Evolutionary conservation across 2,329 filamentous ascomycete species (phyloP).

Genomic region (Alternaria sp.): DNA sequence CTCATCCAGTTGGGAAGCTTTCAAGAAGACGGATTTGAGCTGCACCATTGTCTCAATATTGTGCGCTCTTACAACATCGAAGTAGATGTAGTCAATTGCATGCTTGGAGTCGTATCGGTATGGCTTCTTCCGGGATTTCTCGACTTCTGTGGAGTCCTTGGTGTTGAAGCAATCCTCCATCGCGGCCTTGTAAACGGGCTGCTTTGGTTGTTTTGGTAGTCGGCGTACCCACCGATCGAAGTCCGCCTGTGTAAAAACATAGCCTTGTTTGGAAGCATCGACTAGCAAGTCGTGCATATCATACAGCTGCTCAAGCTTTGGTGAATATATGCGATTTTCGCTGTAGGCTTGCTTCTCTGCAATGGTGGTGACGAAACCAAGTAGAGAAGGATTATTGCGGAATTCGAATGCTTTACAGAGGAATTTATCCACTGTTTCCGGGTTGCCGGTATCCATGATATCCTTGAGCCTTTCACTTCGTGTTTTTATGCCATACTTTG

Average conservation of each 20-base stretch:
- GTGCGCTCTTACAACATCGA: constrained; percentile 58
- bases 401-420: constrained; percentile 66
- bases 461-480: constrained; percentile 59
- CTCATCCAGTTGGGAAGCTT: constrained; percentile 33
- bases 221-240: constrained; percentile 64
- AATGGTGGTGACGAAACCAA: constrained; percentile 71
- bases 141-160: constrained; percentile 25
- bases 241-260: constrained; percentile 57
- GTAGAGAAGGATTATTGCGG: constrained; percentile 63
- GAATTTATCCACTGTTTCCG: constrained; percentile 56
- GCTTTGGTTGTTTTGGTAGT: constrained; percentile 61
- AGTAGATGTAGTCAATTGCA: constrained; percentile 71
- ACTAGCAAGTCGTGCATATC: constrained; percentile 58
- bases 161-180: constrained; percentile 35
- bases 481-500: constrained; percentile 61
- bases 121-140: constrained; percentile 29
- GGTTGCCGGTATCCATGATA: constrained; percentile 45
- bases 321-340: constrained; percentile 41
- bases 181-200: constrained; percentile 46
- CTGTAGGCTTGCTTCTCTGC: constrained; percentile 71
- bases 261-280: constrained; percentile 58
- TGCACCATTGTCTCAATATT: constrained; percentile 41
- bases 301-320: constrained; percentile 36
- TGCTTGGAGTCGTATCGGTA: constrained; percentile 51
- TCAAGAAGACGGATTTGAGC: constrained; percentile 38